Conservation (phyloP, 352 stramenopile genomes). For the Pythium aristosporum region DNA sequence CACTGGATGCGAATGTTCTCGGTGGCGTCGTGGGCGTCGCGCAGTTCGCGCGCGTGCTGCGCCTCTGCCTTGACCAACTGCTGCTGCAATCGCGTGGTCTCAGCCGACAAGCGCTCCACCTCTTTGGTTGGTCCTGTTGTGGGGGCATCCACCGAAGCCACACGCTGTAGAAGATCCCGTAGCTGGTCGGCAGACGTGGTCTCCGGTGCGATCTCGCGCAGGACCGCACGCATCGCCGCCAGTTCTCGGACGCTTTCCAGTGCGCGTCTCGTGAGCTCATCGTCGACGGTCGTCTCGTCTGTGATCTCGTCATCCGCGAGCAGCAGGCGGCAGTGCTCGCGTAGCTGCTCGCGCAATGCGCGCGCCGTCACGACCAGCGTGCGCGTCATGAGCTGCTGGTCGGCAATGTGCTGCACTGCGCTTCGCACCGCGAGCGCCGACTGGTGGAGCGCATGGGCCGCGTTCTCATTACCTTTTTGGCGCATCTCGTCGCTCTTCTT, state of each 20-base stretch:
- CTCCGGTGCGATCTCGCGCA: not conserved
- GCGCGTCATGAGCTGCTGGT: conserved; percentile 55
- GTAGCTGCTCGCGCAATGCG: conserved; percentile 25
- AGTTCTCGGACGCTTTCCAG: conserved; percentile 17
- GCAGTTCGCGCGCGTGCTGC: conserved; percentile 26
- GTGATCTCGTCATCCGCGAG: conserved; percentile 13
- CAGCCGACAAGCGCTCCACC: conserved; percentile 18
- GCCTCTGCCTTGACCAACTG: conserved; percentile 28
- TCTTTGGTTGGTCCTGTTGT: not conserved
- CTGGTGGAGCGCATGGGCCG: conserved; percentile 52
- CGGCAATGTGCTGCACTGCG: conserved; percentile 32
- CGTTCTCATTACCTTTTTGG: conserved; percentile 59
- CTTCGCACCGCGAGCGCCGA: conserved; percentile 43
- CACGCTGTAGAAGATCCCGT: not conserved
- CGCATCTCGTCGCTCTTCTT: conserved; percentile 84
- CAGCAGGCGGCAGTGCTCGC: conserved; percentile 23
- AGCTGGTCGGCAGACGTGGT: conserved; percentile 5
- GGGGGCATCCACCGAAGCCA: not conserved
- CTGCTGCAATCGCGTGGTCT: conserved; percentile 24
- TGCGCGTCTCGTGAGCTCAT: conserved; percentile 14
- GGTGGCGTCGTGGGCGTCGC: conserved; percentile 29
- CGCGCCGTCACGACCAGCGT: conserved; percentile 32
- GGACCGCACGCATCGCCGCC: conserved; percentile 3
- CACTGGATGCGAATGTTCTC: conserved; percentile 42
- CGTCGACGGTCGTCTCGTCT: conserved; percentile 18